Evolutionary conservation across 495 filamentous ascomycete species (phyloP).

Genomic region (Daldinia caldariorum): DNA sequence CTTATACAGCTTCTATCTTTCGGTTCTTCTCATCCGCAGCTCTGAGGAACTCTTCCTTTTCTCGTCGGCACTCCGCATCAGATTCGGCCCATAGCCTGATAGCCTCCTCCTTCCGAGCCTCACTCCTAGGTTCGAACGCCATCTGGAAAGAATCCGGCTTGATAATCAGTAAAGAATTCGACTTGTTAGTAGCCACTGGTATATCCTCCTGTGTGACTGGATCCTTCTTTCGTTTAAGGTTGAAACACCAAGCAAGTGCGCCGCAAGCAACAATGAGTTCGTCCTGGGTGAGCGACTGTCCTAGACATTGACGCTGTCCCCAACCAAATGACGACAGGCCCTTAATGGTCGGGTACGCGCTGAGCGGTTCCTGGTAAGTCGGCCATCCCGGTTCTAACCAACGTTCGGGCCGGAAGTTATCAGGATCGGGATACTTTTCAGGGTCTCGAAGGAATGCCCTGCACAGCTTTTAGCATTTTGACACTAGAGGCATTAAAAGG

Average conservation of each 20-base stretch:
- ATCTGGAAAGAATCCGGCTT: constrained; percentile 56
- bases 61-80: constrained; percentile 37
- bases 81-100: constrained; percentile 45
- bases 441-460: constrained; percentile 58
- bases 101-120: constrained; percentile 45
- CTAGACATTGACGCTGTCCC: constrained; percentile 69
- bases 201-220: constrained; percentile 48
- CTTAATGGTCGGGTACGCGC: constrained; percentile 56
- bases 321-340: constrained; percentile 65
- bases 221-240: constrained; percentile 53
- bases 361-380: constrained; percentile 62
- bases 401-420: constrained; percentile 61
- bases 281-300: constrained; percentile 64
- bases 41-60: constrained; percentile 44
- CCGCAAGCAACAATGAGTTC: constrained; percentile 58
- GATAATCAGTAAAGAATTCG: constrained; percentile 56
- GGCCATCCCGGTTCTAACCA: constrained; percentile 62
- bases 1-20: constrained; percentile 25
- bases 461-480: constrained; percentile 9
- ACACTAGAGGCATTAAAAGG: neutral
- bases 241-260: constrained; percentile 59
- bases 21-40: constrained; percentile 3
- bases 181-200: constrained; percentile 55
- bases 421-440: constrained; percentile 60
- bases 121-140: constrained; percentile 54